Evolutionary conservation across 2,329 filamentous ascomycete genomes (phyloP), one percentile per base, ranked within the genome.

Genomic region (Ophiosphaerella korrae): DNA sequence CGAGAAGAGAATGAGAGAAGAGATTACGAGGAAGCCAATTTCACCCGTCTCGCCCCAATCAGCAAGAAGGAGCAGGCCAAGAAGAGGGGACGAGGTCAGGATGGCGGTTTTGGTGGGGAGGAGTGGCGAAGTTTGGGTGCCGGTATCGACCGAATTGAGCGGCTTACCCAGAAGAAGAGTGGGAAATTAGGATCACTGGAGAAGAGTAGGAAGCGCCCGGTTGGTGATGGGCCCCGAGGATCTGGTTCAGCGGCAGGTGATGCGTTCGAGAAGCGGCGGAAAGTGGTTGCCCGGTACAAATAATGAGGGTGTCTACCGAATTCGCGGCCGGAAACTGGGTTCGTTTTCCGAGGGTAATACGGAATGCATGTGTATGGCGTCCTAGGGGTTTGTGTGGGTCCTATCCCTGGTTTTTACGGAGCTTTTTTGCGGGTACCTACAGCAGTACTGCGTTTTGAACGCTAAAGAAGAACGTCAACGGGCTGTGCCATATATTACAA

Each of bases 21-120:
- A 52, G 84, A 89, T 41, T 99, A 97, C 76, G 94, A 99, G 78
- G 94, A 99, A 77, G 83, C 81, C 62, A 96, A 99, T 77, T 93
- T 97, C 67, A 85, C 90, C 13, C 89, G 94, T 62, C 78, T 99
- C 64, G 92, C 93, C 11, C 88, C 86, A 65, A 84, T 89, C 73
- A 89, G 86, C 76, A 97, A 96, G 82, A 96, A 96, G 77, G 92
- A 96, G 5, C 78, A 80, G 51, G 82, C 85, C 41, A 88, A 89
- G 78, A 85, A 83, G 70, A 77, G 78, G 26, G 78, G 48, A 3
- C 50, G 72, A 3, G 74, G 71, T 37, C 73, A 74, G 14, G 71
- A 74, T 33, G 71, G 73, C 32, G 86, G 80, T 74, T 97, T 89
- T 76, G 93, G 93, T 55, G 94, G 94, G 44, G 94, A 97, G 75